These are phyloP conservation scores for Neopestalotiopsis sp. DNA, from an alignment of 2,329 filamentous ascomycete genomes.

Conservation along the genomic window DNA sequence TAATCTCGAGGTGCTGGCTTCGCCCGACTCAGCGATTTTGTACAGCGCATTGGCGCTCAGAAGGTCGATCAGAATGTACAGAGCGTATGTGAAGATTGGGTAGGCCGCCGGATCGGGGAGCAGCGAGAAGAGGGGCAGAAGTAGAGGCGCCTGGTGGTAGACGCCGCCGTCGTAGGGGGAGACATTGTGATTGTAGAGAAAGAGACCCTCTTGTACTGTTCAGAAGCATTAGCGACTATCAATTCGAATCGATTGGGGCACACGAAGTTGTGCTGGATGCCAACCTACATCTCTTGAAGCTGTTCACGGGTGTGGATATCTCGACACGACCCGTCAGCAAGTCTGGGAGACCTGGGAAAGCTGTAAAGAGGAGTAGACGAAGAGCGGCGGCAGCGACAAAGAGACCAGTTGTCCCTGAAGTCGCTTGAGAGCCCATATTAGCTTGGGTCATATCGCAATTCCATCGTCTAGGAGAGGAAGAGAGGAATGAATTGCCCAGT, in stretches of 20 bases:
- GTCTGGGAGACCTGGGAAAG: slow-evolving; percentile 84
- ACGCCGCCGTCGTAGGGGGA: slow-evolving; percentile 96
- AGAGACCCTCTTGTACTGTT: slow-evolving; percentile 92
- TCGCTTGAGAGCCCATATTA: slow-evolving; percentile 44
- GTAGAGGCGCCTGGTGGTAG: slow-evolving; percentile 81
- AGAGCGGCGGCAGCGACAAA: slow-evolving; percentile 79
- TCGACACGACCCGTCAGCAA: slow-evolving; percentile 91
- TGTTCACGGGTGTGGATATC: slow-evolving; percentile 94
- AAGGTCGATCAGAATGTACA: slow-evolving; percentile 84
- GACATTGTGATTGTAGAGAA: slow-evolving; percentile 94
- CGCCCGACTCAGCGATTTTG: slow-evolving; percentile 80
- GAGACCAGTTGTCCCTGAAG: slow-evolving; percentile 64
- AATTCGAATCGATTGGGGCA: not conserved
- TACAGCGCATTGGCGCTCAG: slow-evolving; percentile 81
- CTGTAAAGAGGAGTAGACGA: slow-evolving; percentile 78
- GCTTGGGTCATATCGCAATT: slow-evolving; percentile 36
- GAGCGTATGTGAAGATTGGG: slow-evolving; percentile 76
- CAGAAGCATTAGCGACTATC: not conserved
- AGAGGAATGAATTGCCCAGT: not conserved
- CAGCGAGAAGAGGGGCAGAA: slow-evolving; percentile 89
- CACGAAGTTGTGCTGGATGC: not conserved
- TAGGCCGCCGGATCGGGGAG: slow-evolving; percentile 73
- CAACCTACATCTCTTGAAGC: slow-evolving; percentile 90
- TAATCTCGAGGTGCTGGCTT: slow-evolving; percentile 73
- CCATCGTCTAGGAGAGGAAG: slow-evolving; percentile 32